phyloP scores from a whole-genome alignment of 495 filamentous ascomycete species.

The Penicillium malachiteum region DNA sequence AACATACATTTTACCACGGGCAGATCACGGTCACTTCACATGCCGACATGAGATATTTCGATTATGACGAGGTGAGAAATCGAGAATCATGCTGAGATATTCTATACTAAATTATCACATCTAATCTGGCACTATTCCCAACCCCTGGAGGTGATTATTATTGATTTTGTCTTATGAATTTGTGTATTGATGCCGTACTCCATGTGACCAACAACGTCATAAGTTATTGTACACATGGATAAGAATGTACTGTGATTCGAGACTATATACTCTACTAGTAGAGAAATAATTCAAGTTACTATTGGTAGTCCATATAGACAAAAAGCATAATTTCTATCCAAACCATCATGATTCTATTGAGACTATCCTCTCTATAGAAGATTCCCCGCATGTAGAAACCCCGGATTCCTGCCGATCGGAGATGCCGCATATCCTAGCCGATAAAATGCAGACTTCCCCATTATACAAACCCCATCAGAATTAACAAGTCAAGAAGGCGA shows the following conservation, averaged over 20 bases:
- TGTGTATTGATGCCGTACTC: no score
- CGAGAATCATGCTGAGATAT: no score
- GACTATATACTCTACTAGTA: background rate
- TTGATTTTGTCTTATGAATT: no score
- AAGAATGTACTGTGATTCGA: background rate
- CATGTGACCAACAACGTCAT: constrained; percentile 36
- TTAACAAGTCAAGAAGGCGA: constrained; percentile 22
- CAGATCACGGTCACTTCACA: constrained; percentile 38
- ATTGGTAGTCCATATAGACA: no score
- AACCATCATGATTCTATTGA: background rate
- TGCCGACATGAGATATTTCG: constrained; percentile 25
- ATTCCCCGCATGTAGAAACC: constrained; percentile 8
- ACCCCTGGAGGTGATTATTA: no score
- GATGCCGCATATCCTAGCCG: constrained; percentile 19
- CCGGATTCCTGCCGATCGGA: constrained; percentile 23
- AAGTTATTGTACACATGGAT: constrained; percentile 14
- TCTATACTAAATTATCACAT: no score
- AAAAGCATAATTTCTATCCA: background rate
- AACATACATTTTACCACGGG: constrained; percentile 22
- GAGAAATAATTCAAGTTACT: background rate
- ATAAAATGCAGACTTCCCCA: constrained; percentile 1
- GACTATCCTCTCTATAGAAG: background rate
- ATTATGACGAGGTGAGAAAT: no score
- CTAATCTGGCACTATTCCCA: no score
- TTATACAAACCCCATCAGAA: background rate